phyloP scores from a whole-genome alignment of 2,329 filamentous ascomycete species.

The Verticillium zaregamsianum region DNA sequence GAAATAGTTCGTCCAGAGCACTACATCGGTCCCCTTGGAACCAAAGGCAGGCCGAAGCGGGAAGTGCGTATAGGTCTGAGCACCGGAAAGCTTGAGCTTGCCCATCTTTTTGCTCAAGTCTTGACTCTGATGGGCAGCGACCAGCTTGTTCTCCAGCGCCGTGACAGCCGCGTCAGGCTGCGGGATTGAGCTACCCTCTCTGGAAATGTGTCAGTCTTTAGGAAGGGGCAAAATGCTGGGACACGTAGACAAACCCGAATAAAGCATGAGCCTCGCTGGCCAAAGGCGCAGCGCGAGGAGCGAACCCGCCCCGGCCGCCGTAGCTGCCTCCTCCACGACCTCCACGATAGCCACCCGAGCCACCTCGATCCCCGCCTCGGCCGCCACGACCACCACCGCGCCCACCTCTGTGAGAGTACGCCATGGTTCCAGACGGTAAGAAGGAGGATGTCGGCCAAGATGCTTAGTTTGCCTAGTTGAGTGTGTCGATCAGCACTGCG shows the following conservation, averaged over 20 bases:
- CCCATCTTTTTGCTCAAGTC: constrained; percentile 31
- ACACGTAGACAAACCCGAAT: constrained; percentile 7
- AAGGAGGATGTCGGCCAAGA: background rate
- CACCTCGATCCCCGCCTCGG: constrained; percentile 2
- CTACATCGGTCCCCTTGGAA: constrained; percentile 32
- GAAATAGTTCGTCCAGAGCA: constrained; percentile 54
- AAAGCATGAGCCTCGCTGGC: constrained; percentile 9
- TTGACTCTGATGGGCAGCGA: constrained; percentile 22
- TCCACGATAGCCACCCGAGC: constrained; percentile 4
- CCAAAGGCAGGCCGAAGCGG: constrained; percentile 48
- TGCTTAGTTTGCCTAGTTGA: background rate
- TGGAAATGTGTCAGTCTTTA: constrained; percentile 1
- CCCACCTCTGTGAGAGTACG: constrained; percentile 5
- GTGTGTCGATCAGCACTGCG: background rate
- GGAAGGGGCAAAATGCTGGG: constrained; percentile 7
- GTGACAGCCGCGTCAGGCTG: constrained; percentile 21
- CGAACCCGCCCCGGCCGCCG: constrained; percentile 10
- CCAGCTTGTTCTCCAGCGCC: constrained; percentile 35
- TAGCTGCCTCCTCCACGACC: constrained; percentile 13
- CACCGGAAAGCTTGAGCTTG: constrained; percentile 22
- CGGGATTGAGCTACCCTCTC: constrained; percentile 9
- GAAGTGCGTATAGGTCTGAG: constrained; percentile 19
- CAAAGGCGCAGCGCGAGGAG: constrained; percentile 8
- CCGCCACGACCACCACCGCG: constrained; percentile 1
- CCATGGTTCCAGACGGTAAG: background rate